Percentiles rank a stretch among this genome's conserved stretches.
Evolutionary conservation across 495 filamentous ascomycete genomes (phyloP).

Genomic region (Xeromyces bisporus): DNA sequence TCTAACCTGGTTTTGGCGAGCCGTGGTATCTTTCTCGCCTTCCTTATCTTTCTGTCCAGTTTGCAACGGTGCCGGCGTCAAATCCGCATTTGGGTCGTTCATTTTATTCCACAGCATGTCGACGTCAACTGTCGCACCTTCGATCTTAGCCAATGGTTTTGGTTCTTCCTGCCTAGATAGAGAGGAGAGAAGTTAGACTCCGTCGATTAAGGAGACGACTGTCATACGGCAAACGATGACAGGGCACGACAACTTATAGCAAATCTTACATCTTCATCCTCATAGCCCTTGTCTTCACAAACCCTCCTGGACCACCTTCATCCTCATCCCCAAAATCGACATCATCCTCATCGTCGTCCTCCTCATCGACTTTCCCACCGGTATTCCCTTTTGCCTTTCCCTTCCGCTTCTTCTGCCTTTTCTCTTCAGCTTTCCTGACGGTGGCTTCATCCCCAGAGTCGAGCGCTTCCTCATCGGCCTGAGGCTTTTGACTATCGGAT

Average conservation of each 20-base stretch:
- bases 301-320: conserved; percentile 54
- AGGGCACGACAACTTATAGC: too few relatives aligned
- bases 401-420: conserved; percentile 35
- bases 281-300: conserved; percentile 69
- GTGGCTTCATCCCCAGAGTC: conserved; percentile 69
- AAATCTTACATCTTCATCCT: conserved; percentile 38
- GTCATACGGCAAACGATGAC: background rate
- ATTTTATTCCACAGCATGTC: conserved; percentile 75
- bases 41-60: conserved; percentile 1
- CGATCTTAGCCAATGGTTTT: conserved; percentile 41
- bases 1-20: too few relatives aligned
- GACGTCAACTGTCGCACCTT: conserved; percentile 72
- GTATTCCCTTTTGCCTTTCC: conserved; percentile 19
- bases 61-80: conserved; percentile 6
- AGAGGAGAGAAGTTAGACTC: conserved; percentile 3
- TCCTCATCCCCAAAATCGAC: conserved; percentile 33
- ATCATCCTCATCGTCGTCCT: conserved; percentile 39
- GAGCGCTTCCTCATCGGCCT: conserved; percentile 20
- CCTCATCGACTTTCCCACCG: conserved; percentile 11
- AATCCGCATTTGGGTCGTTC: conserved; percentile 29
- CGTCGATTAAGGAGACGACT: background rate
- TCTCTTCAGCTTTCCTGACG: conserved; percentile 42
- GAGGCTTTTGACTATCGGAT: conserved; percentile 3
- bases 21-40: conserved; percentile 1
- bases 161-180: conserved; percentile 42